Percentiles rank a stretch among this genome's conserved stretches.
Evolutionary conservation across 2,329 filamentous ascomycete species (phyloP).

Genomic region (Fusarium sambucinum): DNA sequence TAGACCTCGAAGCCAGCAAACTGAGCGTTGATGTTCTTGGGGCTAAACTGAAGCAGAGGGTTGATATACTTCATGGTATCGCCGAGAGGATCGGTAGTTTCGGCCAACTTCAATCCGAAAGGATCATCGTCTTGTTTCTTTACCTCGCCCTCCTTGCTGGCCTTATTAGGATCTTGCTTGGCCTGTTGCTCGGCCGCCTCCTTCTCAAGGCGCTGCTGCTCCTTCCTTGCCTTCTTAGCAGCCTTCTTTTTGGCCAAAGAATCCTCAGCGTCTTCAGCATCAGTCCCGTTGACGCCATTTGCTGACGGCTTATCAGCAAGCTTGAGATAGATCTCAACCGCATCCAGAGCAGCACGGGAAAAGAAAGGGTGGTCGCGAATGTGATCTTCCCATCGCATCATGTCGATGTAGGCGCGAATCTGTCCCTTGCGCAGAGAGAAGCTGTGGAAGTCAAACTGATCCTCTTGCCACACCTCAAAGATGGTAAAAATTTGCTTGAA

Average conservation of each 20-base stretch:
- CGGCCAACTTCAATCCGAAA: constrained; percentile 80
- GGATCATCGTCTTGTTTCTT: constrained; percentile 96
- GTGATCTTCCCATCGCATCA: constrained; percentile 95
- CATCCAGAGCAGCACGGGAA: constrained; percentile 82
- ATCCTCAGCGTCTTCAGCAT: constrained; percentile 65
- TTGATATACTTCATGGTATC: constrained; percentile 89
- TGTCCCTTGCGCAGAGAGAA: constrained; percentile 98
- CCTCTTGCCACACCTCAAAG: constrained; percentile 97
- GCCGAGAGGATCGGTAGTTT: constrained; percentile 83
- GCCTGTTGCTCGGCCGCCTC: constrained; percentile 82
- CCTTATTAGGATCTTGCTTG: constrained; percentile 87
- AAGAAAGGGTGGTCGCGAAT: constrained; percentile 95
- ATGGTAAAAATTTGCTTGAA: constrained; percentile 91
- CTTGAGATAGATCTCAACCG: constrained; percentile 82
- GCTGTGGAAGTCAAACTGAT: constrained; percentile 98
- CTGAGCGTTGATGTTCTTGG: constrained; percentile 84
- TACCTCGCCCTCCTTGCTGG: constrained; percentile 68
- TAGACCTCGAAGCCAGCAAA: constrained; percentile 91
- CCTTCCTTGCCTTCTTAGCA: constrained; percentile 89
- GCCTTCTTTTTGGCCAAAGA: constrained; percentile 84
- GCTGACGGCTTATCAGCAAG: constrained; percentile 80
- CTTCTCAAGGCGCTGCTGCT: constrained; percentile 73
- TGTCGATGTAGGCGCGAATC: constrained; percentile 93
- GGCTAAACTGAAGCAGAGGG: constrained; percentile 84
- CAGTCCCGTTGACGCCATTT: constrained; percentile 71